These are phyloP conservation scores for Yarrowia sp. DNA, from an alignment of 805 yeast genomes.

Conservation along the genomic window DNA sequence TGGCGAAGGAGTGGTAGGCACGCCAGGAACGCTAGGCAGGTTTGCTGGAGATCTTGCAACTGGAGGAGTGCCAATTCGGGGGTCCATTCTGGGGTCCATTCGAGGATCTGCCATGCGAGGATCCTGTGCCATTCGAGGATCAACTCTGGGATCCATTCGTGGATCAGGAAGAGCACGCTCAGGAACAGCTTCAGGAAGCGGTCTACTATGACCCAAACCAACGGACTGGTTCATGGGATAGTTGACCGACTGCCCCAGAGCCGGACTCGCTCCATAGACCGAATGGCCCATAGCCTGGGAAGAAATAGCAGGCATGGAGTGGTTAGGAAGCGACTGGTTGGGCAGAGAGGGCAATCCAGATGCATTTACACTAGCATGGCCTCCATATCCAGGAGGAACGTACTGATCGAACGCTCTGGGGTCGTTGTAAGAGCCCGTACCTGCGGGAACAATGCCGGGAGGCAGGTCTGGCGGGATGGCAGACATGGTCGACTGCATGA, in stretches of 20 bases:
- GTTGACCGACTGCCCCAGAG: not conserved
- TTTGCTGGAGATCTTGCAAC: not conserved
- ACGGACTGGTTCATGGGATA: slow-evolving; percentile 5
- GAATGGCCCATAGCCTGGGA: slow-evolving; percentile 5
- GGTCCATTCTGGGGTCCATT: not conserved
- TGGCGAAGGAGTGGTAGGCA: not conserved
- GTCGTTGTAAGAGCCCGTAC: slow-evolving; percentile 6
- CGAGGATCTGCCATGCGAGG: not conserved
- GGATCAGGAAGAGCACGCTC: slow-evolving; percentile 18
- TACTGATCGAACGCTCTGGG: slow-evolving; percentile 16
- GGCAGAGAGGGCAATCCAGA: slow-evolving; percentile 1
- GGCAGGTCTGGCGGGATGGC: not conserved
- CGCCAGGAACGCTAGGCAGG: not conserved
- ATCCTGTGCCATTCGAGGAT: not conserved
- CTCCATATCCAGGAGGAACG: not conserved
- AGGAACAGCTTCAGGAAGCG: slow-evolving; percentile 18
- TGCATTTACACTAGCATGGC: not conserved
- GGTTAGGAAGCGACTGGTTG: not conserved
- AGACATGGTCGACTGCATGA: not conserved
- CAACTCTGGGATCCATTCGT: not conserved
- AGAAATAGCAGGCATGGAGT: not conserved
- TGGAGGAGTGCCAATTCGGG: not conserved
- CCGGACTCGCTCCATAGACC: slow-evolving; percentile 9
- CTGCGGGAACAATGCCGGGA: slow-evolving; percentile 17
- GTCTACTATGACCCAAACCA: not conserved